These are phyloP conservation scores for Zasmidium angulare DNA, from an alignment of 2,329 filamentous ascomycete species.

Conservation along the genomic window DNA sequence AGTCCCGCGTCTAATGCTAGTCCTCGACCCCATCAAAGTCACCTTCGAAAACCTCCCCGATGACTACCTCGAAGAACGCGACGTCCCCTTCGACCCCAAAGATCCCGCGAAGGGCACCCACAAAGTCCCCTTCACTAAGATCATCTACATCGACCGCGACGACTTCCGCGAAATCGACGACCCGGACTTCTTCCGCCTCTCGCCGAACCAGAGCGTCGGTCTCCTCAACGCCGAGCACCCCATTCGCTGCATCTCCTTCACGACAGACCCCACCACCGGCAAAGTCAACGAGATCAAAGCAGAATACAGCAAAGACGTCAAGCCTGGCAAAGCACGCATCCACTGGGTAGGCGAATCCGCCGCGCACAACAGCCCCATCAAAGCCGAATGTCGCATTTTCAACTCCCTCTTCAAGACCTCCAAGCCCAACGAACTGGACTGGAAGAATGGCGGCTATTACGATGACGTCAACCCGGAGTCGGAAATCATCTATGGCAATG, in stretches of 20 bases:
- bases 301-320: conserved; percentile 64
- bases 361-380: conserved; percentile 58
- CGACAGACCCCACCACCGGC: conserved; percentile 63
- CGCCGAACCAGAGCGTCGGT: conserved; percentile 72
- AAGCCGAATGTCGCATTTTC: conserved; percentile 74
- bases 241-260: conserved; percentile 67
- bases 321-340: conserved; percentile 58
- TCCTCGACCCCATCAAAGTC: conserved; percentile 81
- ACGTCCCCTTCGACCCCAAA: conserved; percentile 79
- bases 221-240: conserved; percentile 70
- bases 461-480: conserved; percentile 82
- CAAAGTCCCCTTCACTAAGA: conserved; percentile 67
- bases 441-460: conserved; percentile 73
- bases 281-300: conserved; percentile 67
- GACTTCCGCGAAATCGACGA: conserved; percentile 75
- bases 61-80: conserved; percentile 63
- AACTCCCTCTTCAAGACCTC: conserved; percentile 84
- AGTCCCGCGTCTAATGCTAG: conserved; percentile 84
- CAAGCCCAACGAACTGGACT: conserved; percentile 69
- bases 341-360: conserved; percentile 82
- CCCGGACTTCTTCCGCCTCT: conserved; percentile 74
- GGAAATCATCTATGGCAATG: conserved; percentile 74
- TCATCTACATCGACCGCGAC: conserved; percentile 78
- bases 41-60: conserved; percentile 77
- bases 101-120: conserved; percentile 66